These are phyloP conservation scores for Komagataea norvegica DNA, from an alignment of 1,139 yeast species.

Conservation along the genomic window DNA sequence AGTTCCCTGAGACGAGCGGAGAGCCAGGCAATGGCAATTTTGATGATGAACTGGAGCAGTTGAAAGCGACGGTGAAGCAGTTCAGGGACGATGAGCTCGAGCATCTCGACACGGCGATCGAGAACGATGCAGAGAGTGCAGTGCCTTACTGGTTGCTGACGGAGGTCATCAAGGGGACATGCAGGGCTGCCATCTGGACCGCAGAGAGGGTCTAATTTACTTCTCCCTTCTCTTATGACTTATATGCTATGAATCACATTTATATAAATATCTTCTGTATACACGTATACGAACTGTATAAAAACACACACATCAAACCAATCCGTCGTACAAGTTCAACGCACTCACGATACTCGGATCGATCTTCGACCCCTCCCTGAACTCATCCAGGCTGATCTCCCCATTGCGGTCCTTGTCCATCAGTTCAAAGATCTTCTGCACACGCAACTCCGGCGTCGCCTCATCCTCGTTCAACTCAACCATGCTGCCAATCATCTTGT, in stretches of 20 bases:
- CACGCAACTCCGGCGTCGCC: constrained; percentile 84
- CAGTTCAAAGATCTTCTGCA: constrained; percentile 69
- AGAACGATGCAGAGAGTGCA: constrained; percentile 88
- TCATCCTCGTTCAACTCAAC: constrained; percentile 90
- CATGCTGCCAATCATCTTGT: constrained; percentile 95
- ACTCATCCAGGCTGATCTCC: constrained; percentile 73
- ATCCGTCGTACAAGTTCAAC: constrained; percentile 72
- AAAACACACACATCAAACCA: constrained; percentile 46
- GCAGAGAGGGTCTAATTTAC: constrained; percentile 63
- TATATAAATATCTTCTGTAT: neutral
- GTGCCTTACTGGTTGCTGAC: constrained; percentile 87
- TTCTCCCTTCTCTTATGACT: neutral
- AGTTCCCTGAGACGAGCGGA: constrained; percentile 35
- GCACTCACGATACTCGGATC: constrained; percentile 84
- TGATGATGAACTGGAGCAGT: constrained; percentile 53
- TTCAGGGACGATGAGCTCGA: constrained; percentile 95
- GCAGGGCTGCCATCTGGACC: constrained; percentile 84
- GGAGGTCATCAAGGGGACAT: constrained; percentile 77
- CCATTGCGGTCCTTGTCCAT: constrained; percentile 70
- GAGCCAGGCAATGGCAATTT: too few species aligned
- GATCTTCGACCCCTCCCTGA: constrained; percentile 71
- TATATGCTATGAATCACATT: neutral
- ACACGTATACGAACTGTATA: neutral
- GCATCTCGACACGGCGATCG: constrained; percentile 90
- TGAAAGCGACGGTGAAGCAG: constrained; percentile 61